phyloP scores from a whole-genome alignment of 257 asterid genomes.

The Buddleja alternifolia region DNA sequence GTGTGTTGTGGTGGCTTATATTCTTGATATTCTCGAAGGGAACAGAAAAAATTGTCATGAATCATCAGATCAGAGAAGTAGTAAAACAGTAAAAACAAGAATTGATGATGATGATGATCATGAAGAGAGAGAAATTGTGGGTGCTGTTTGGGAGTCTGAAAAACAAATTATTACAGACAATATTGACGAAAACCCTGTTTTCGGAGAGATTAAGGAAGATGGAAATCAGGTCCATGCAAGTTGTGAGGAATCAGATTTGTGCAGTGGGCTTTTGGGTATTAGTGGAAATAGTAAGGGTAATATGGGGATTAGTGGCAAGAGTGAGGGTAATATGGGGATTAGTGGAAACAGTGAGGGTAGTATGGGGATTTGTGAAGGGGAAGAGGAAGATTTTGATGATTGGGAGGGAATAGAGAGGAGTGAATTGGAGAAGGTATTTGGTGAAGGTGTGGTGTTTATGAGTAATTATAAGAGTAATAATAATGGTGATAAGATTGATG shows the following conservation, averaged over 20 bases:
- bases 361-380: constrained; percentile 21
- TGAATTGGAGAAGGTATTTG: constrained; percentile 64
- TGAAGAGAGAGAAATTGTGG: constrained; percentile 1
- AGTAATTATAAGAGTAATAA: constrained; percentile 41
- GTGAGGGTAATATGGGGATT: constrained; percentile 6
- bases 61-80: neutral
- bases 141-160: constrained; percentile 16
- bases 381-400: constrained; percentile 44
- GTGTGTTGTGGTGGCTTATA: constrained; percentile 31
- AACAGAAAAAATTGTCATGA: neutral
- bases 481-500: constrained; percentile 40
- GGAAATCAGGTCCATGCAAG: too few relatives aligned
- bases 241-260: neutral
- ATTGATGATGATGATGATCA: neutral
- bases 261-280: constrained; percentile 16
- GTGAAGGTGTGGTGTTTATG: constrained; percentile 60
- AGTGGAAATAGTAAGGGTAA: constrained; percentile 17
- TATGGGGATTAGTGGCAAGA: constrained; percentile 13
- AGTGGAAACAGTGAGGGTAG: constrained; percentile 16
- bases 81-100: neutral
- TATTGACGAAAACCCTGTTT: neutral
- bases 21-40: constrained; percentile 20
- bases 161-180: neutral
- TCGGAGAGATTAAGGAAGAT: neutral
- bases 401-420: constrained; percentile 86